Evolutionary conservation across 768 basidiomycete genomes (phyloP), one percentile per base, ranked within the genome.

Genomic region (Russula sp.): DNA sequence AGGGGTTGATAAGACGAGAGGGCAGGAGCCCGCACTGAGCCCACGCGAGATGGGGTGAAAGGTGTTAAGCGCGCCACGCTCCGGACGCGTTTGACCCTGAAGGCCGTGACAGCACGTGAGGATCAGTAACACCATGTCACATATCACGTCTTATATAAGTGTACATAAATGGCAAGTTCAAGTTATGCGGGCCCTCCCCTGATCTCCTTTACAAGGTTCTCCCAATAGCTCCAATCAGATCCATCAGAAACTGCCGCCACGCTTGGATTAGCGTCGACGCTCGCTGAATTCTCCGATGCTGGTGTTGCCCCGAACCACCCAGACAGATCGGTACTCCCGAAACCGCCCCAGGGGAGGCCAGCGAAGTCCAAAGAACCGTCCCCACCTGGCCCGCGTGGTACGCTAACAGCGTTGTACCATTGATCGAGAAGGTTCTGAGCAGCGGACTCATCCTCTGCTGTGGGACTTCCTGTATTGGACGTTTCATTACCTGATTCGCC

Each of bases 371-470:
- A 76, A 3, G 78, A 71, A 22, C 79, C 76, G 67, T 87, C 67
- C 11, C 62, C 53, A 34, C 67, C 67, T 35, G 62, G 62, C 18
- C 67, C 67, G 37, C 55, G 63, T 63, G 53, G 53, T 85, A 11
- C 87, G 70, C 83, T 88, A 66, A 91, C 82, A n/a, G 86, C 84
- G 65, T 86, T 87, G 70, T 84, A 88, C 91, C 91, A 93, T 65
- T 91, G 87, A 72, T 94, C 90, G 52, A 94, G 76, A 59, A 94
- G 72, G 11, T 82, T 82, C 70, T 94, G 91, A 4, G 90, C 89
- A 7, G 86, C 78, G 31, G 82, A 84, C 70, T 91, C 90, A 52
- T 91, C 91, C 49, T 80, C 85, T 61, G 76, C 79, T 55, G 72
- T 73, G 1, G 87, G 89, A 70, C 88, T 90, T n/a, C 82, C 82